Conservation (phyloP, 1,284 basidiomycete genomes). For the Fomitopsis palustris region DNA sequence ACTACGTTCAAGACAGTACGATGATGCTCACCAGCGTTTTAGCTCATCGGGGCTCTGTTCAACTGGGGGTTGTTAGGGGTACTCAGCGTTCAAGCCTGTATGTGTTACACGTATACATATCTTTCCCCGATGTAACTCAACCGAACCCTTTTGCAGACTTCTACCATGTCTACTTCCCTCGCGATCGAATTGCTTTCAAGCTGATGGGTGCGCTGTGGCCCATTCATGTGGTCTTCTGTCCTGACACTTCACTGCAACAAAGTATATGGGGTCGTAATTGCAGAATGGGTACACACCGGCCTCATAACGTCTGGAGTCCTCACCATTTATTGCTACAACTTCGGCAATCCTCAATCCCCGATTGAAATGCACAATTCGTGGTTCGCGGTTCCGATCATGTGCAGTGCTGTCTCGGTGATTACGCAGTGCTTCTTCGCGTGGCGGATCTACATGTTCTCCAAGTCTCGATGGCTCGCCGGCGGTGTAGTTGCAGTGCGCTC, state of each 20-base stretch:
- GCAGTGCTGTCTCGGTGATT: constrained; percentile 8
- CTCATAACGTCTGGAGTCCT: constrained; percentile 9
- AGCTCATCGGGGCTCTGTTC: constrained; percentile 4
- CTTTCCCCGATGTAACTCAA: background rate
- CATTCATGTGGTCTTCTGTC: background rate
- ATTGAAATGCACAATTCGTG: constrained; percentile 7
- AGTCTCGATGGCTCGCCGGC: constrained; percentile 8
- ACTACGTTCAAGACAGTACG: background rate
- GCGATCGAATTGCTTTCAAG: constrained; percentile 1
- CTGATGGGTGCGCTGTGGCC: constrained; percentile 1
- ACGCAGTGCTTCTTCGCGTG: constrained; percentile 10
- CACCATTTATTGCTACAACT: constrained; percentile 9
- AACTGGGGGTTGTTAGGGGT: constrained; percentile 6
- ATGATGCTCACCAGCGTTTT: background rate
- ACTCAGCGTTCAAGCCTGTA: constrained; percentile 7
- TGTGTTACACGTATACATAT: background rate
- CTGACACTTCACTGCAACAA: background rate
- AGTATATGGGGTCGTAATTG: constrained; percentile 13
- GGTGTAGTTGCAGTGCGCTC: constrained; percentile 1
- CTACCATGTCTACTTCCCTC: constrained; percentile 9
- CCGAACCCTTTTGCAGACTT: constrained; percentile 1
- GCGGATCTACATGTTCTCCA: constrained; percentile 16
- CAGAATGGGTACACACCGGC: constrained; percentile 12
- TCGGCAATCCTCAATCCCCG: constrained; percentile 8
- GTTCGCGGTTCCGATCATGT: constrained; percentile 14